Base-by-base conservation (phyloP, 257 asterid species). In the Solanum chaucha region DNA sequence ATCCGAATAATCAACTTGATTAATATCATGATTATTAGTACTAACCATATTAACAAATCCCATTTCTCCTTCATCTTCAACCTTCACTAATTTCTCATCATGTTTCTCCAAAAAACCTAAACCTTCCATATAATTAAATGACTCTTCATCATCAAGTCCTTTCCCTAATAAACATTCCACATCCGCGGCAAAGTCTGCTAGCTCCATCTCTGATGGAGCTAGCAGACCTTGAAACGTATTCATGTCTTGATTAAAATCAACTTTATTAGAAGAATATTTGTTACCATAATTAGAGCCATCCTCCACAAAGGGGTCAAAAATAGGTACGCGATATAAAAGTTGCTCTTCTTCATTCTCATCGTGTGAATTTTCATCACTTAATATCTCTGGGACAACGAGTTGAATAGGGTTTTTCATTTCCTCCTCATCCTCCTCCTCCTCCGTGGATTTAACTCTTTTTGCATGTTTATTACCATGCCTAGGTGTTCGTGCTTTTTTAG, bases 131-230 rank as follows among this genome's bases (percentile, higher is more conserved):
- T 92, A 93, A 40, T 93, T 93, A 17, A 94, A 85, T 3, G 84
- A 80, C 82, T 92, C 96, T 17, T 80, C 84, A 10, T 88, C 93
- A 3, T 95, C 98, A 20, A 96, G 92, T 74, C 97, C 97, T 87
- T 91, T 94, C 3, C 99, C 98, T 1, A 96, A 41, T 70, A 96
- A 80, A 87, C 92, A 92, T 91, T 95, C 98, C 2, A 95, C 97
- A 55, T 95, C 98, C 0, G 99, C 98, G 0, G 98, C 95, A 48
- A 96, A 96, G 10, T 96, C 97, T 5, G 90, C 98, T 24, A 96
- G 93, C 87, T 95, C 99, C 93, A 92, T 88, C 74, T 95, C 98
- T 3, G 97, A 91, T 14, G 97, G 95, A 12, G 32, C 32, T 80
- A 93, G 67, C 65, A 46, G 91, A 81, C 93, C 95, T 26, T 92